A percentile compares a stretch with the other conserved stretches of the same genome.
Conservation (phyloP, 2,329 filamentous ascomycete species). For the Pestalotiopsis sp. region DNA sequence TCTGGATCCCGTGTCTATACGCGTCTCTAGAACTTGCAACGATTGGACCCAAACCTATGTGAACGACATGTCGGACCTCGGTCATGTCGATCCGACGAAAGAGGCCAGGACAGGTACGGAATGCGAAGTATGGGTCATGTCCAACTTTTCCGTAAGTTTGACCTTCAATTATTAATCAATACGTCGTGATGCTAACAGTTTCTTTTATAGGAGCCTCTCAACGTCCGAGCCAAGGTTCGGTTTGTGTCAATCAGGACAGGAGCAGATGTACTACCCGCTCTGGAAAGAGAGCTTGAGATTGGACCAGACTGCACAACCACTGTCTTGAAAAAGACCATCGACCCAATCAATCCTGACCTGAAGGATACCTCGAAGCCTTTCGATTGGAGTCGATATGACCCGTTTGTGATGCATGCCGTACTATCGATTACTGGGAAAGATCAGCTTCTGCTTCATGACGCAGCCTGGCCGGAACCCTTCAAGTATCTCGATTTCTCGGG, state of each 20-base stretch:
- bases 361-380: constrained; percentile 27
- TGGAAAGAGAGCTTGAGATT: constrained; percentile 25
- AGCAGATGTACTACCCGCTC: constrained; percentile 31
- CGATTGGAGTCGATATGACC: constrained; percentile 40
- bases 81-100: constrained; percentile 43
- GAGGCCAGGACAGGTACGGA: constrained; percentile 38
- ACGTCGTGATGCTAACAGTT: not conserved
- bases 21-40: constrained; percentile 48
- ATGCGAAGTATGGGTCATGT: constrained; percentile 49
- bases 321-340: constrained; percentile 36
- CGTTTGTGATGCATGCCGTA: constrained; percentile 51
- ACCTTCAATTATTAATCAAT: not conserved
- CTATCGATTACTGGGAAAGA: constrained; percentile 37
- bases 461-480: constrained; percentile 64
- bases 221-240: constrained; percentile 34
- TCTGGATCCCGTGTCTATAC: constrained; percentile 61
- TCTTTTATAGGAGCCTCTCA: constrained; percentile 20
- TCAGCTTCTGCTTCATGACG: constrained; percentile 46
- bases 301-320: constrained; percentile 43
- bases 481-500: constrained; percentile 59
- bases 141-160: constrained; percentile 21
- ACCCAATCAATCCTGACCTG: constrained; percentile 20
- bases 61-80: constrained; percentile 38
- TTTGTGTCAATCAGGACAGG: constrained; percentile 47
- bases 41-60: constrained; percentile 49